Percentiles rank a stretch among this genome's conserved stretches.
These are phyloP conservation scores for Medicago ruthenica DNA, from an alignment of 306 rosid genomes.

Conservation along the genomic window DNA sequence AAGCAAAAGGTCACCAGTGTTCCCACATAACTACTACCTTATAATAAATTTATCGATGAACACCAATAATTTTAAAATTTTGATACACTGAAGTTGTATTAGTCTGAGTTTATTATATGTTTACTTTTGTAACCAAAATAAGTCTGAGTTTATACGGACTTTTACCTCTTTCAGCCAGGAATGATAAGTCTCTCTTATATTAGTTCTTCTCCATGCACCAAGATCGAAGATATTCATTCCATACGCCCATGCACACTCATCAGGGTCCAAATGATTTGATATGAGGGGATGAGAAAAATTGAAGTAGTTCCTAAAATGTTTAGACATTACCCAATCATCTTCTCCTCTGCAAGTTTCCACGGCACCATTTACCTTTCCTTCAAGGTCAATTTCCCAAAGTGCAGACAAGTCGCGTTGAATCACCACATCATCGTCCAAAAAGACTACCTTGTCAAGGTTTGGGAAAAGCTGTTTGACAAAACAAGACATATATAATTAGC, in stretches of 20 bases:
- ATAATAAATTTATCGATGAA: conserved; percentile 2
- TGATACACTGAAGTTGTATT: conserved; percentile 3
- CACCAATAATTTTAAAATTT: neutral
- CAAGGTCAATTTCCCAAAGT: conserved; percentile 59
- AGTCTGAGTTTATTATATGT: conserved; percentile 6
- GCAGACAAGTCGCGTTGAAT: conserved; percentile 60
- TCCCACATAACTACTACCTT: neutral
- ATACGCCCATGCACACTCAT: conserved; percentile 68
- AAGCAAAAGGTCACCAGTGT: neutral
- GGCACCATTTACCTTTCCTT: conserved; percentile 64
- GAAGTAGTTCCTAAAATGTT: conserved; percentile 55
- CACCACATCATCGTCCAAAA: conserved; percentile 58
- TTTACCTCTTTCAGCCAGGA: conserved; percentile 61
- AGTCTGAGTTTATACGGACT: conserved; percentile 9
- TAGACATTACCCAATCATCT: conserved; percentile 64
- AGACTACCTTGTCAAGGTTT: conserved; percentile 86
- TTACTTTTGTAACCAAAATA: too few species aligned
- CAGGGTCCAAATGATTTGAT: conserved; percentile 50
- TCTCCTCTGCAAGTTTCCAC: conserved; percentile 66
- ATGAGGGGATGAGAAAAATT: conserved; percentile 56
- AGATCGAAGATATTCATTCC: conserved; percentile 65
- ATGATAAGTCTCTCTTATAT: conserved; percentile 53
- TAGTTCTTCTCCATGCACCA: conserved; percentile 53
- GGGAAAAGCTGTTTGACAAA: conserved; percentile 83
- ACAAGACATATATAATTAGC: conserved; percentile 46